These are phyloP conservation scores for Amaranthus hypochondriacus DNA, from an alignment of 148 eudicot genomes.

Conservation along the genomic window DNA sequence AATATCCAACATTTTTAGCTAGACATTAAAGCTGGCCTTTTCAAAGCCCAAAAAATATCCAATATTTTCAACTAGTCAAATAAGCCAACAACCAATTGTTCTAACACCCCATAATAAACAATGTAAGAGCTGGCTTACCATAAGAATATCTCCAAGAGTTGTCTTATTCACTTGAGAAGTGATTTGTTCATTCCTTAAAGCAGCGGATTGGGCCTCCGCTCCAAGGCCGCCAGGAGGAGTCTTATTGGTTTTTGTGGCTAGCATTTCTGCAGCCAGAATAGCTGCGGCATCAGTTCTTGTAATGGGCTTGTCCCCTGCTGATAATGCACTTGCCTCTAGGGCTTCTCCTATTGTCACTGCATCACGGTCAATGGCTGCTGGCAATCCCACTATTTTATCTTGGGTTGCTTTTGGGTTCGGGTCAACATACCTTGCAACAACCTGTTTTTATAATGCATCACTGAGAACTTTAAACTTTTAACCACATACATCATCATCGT, in stretches of 20 bases:
- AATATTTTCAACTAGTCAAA: too few relatives aligned
- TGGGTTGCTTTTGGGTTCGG: slow-evolving; percentile 24
- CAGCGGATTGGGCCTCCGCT: slow-evolving; percentile 47
- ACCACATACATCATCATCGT: too few relatives aligned
- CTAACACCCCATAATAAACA: not conserved
- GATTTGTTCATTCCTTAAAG: slow-evolving; percentile 23
- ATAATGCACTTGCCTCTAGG: slow-evolving; percentile 41
- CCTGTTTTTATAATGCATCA: slow-evolving; percentile 20
- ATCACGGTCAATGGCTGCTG: slow-evolving; percentile 5
- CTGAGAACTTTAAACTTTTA: not conserved
- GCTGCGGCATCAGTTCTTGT: slow-evolving; percentile 55
- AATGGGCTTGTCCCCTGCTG: slow-evolving; percentile 47
- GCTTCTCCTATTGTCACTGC: slow-evolving; percentile 57
- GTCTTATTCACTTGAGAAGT: slow-evolving; percentile 27
- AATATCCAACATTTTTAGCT: too few relatives aligned
- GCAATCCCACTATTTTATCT: slow-evolving; percentile 14
- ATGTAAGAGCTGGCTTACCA: slow-evolving; percentile 23
- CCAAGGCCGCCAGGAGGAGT: slow-evolving; percentile 40
- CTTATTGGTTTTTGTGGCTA: slow-evolving; percentile 28
- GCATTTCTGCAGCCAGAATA: slow-evolving; percentile 52
- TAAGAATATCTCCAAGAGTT: slow-evolving; percentile 39
- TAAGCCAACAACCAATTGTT: too few relatives aligned
- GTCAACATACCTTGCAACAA: slow-evolving; percentile 31
- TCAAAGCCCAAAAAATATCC: too few relatives aligned
- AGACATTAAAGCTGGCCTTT: too few relatives aligned